phyloP scores from a whole-genome alignment of 2,329 filamentous ascomycete species.

The Ophiocordyceps robertsii region DNA sequence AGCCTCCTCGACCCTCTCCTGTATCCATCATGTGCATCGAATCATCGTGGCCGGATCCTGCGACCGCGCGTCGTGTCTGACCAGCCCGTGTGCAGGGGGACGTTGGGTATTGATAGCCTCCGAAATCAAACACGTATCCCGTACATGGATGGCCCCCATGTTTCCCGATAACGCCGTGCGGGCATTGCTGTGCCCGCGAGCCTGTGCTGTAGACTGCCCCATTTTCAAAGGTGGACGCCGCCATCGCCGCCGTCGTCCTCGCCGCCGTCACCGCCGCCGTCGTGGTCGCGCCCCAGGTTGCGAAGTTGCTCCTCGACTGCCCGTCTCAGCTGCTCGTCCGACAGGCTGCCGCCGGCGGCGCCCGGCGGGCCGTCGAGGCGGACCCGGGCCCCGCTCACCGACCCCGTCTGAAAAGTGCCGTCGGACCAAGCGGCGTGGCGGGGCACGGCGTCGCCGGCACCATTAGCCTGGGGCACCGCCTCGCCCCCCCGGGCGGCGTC shows the following conservation, averaged over 20 bases:
- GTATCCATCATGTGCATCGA: neutral
- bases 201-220: neutral
- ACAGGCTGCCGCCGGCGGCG: constrained; percentile 29
- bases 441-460: neutral
- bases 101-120: too few species aligned
- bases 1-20: neutral
- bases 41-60: neutral
- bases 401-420: constrained; percentile 49
- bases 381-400: constrained; percentile 36
- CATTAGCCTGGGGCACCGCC: constrained; percentile 2
- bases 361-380: constrained; percentile 22
- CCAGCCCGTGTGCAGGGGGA: too few species aligned
- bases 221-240: constrained; percentile 45
- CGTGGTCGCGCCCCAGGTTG: constrained; percentile 11
- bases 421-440: constrained; percentile 41
- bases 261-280: constrained; percentile 24
- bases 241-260: constrained; percentile 31
- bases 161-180: neutral
- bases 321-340: constrained; percentile 31
- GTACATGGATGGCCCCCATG: neutral
- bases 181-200: neutral
- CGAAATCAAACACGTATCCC: neutral
- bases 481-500: too few species aligned
- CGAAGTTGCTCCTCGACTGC: constrained; percentile 42
- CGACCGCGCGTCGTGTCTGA: too few species aligned